Conservation (phyloP, 2,329 filamentous ascomycete species). For the Diatrype stigma region DNA sequence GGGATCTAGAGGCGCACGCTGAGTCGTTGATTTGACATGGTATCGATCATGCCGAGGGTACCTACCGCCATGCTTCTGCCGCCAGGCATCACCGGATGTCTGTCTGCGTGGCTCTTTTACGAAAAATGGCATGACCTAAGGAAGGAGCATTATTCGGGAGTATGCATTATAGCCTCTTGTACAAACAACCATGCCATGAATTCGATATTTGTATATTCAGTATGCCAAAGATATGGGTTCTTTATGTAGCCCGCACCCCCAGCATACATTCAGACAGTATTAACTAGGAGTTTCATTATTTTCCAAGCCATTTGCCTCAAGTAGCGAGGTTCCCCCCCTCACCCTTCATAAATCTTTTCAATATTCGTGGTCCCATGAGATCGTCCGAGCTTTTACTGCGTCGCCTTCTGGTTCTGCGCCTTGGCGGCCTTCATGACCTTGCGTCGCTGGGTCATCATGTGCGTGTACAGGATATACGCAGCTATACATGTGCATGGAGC, state of each 20-base stretch:
- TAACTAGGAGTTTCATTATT: neutral
- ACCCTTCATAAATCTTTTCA: conserved; percentile 1
- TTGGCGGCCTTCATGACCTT: conserved; percentile 69
- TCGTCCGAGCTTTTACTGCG: conserved; percentile 24
- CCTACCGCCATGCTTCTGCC: neutral
- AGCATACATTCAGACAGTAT: too few relatives aligned
- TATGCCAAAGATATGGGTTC: too few relatives aligned
- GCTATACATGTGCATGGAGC: conserved; percentile 38
- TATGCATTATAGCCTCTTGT: neutral
- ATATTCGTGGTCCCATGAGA: conserved; percentile 4
- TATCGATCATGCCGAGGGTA: neutral
- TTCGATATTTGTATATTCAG: too few relatives aligned
- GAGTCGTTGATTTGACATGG: neutral
- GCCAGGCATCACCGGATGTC: too few relatives aligned
- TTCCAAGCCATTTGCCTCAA: too few relatives aligned
- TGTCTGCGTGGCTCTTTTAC: too few relatives aligned
- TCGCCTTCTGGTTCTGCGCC: conserved; percentile 39
- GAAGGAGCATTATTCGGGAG: too few relatives aligned
- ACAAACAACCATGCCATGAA: too few relatives aligned
- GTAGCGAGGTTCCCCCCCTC: neutral
- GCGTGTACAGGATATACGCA: conserved; percentile 80
- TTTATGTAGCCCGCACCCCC: too few relatives aligned
- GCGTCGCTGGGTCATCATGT: conserved; percentile 89
- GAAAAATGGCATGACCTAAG: too few relatives aligned
- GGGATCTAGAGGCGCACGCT: conserved; percentile 26